Base-by-base conservation (phyloP, 148 eudicot species). In the Euryodendron excelsum region DNA sequence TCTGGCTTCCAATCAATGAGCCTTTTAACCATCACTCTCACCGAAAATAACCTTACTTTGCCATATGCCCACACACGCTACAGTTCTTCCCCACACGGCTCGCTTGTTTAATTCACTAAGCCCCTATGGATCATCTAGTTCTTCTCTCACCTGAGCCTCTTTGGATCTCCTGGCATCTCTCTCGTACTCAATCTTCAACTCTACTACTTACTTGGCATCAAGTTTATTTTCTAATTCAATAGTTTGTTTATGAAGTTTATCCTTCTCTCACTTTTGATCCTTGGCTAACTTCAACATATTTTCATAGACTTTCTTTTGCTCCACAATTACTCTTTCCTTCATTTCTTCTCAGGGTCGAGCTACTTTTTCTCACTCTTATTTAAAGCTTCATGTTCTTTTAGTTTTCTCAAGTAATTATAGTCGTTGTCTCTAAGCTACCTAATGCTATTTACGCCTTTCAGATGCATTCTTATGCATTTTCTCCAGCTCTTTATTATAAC, bases 401-500 rank as follows among this genome's bases (percentile, higher is more conserved):
- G 72, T 72, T 62, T 34, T 81, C 87, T 87, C 91, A 20, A 45
- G 76, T 20, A 50, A 41, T 69, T 83, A 76, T 33, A 94, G 83
- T 36, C 74, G 17, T 65, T 81, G 37, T 68, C 74, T 86, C 80
- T 68, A 71, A 59, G 76, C 81, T 77, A 89, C 87, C 47, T 90
- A 74, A 41, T 80, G 44, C 44, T 14, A 28, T 86, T 79, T 86
- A 33, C 82, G 85, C 62, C 44, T 74, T 39, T 89, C 76, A n/a
- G 65, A 58, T 3, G 93, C 86, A 34, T 21, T 41, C 65, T 79
- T 41, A 64, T 85, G 89, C 85, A 90, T 80, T 78, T 60, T 80
- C 52, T 73, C 67, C 82, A 86, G 69, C 84, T 88, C 96, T 84
- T 85, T 90, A 83, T 91, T 89, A 84, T 80, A 86, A 30, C 69